These are phyloP conservation scores for Nakazawaea sp. DNA, from an alignment of 805 yeast genomes.

Conservation along the genomic window DNA sequence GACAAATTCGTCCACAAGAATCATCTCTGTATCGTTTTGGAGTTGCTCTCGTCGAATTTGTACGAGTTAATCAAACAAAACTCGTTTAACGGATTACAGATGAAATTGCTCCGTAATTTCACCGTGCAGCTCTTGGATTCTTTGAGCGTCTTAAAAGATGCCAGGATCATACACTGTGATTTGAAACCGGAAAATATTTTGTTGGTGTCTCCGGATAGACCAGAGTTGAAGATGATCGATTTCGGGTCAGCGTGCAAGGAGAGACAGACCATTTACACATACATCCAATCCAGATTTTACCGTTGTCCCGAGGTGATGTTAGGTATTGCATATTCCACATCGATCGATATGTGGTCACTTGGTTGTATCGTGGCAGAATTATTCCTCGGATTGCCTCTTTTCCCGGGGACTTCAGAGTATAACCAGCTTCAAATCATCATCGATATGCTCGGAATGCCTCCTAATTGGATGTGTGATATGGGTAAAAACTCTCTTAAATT, in stretches of 20 bases:
- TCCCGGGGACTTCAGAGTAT: constrained; percentile 93
- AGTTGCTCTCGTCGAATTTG: constrained; percentile 76
- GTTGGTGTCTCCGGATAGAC: constrained; percentile 70
- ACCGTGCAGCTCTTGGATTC: constrained; percentile 80
- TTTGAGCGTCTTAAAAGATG: constrained; percentile 69
- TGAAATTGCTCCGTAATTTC: constrained; percentile 70
- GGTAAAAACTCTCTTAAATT: constrained; percentile 78
- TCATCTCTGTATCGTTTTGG: constrained; percentile 91
- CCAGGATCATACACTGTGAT: constrained; percentile 91
- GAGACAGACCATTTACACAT: constrained; percentile 80
- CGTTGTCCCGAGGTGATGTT: constrained; percentile 91
- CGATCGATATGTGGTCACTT: constrained; percentile 78
- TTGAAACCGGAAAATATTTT: constrained; percentile 93
- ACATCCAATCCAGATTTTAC: constrained; percentile 88
- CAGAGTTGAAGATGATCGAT: constrained; percentile 88
- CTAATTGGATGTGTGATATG: constrained; percentile 94
- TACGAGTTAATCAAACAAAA: constrained; percentile 90
- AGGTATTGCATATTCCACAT: constrained; percentile 86
- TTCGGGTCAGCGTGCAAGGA: constrained; percentile 96
- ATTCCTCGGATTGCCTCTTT: constrained; percentile 79
- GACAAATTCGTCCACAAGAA: constrained; percentile 91
- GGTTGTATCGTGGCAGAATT: constrained; percentile 56
- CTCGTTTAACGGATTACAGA: constrained; percentile 84
- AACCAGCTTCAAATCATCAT: constrained; percentile 82
- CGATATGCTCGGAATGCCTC: constrained; percentile 81